Evolutionary conservation across 257 asterid species (phyloP).

Genomic region (Nicotiana attenuata): DNA sequence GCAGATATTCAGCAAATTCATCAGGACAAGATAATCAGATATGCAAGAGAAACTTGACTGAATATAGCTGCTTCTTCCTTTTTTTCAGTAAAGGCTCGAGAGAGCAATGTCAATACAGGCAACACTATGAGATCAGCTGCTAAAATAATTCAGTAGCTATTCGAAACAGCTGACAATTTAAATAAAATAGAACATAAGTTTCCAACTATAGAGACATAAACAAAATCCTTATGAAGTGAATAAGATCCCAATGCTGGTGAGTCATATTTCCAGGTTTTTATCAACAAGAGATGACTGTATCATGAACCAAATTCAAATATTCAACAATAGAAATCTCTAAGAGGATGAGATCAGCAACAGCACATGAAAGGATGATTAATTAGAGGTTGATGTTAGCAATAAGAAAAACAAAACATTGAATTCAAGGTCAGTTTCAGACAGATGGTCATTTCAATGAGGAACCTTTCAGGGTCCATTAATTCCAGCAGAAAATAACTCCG

Average conservation of each 20-base stretch:
- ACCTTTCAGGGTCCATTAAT: not conserved
- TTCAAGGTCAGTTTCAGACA: not conserved
- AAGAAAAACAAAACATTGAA: not conserved
- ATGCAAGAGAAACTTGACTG: not conserved
- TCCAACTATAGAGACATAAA: not conserved
- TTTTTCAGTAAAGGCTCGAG: not conserved
- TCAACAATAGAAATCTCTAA: not conserved
- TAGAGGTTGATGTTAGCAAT: not conserved
- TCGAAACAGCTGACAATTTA: not conserved
- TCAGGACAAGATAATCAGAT: slow-evolving; percentile 1
- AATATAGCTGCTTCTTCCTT: not conserved
- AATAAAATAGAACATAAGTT: not conserved
- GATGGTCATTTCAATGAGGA: not conserved
- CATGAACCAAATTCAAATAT: not conserved
- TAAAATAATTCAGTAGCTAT: not conserved
- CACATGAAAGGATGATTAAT: not conserved
- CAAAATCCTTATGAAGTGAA: not conserved
- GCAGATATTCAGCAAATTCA: not conserved
- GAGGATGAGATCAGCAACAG: not conserved
- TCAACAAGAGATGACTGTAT: not conserved
- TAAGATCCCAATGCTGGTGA: slow-evolving; percentile 1
- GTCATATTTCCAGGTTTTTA: not conserved
- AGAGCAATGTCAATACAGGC: not conserved
- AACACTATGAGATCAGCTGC: not conserved
- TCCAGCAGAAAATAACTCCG: not conserved